Evolutionary conservation across 441 rosid species (phyloP).

Genomic region (Jatropha multifida): DNA sequence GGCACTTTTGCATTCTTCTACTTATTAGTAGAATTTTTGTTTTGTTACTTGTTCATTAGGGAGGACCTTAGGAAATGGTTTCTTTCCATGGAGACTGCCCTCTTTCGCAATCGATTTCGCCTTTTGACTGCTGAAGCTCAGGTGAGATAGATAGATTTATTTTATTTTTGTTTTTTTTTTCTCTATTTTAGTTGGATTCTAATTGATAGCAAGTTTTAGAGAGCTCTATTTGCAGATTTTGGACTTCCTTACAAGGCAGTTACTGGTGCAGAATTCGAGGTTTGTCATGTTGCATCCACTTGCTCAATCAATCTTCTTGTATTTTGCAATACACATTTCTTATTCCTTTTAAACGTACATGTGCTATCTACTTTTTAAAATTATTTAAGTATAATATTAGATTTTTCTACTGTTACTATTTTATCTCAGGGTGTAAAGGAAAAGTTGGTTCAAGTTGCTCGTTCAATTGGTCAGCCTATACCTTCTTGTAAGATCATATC

Average conservation of each 20-base stretch:
- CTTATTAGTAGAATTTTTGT: not conserved
- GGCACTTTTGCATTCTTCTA: not conserved
- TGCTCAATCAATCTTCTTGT: not conserved
- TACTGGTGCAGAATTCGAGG: constrained; percentile 77
- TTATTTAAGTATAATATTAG: not conserved
- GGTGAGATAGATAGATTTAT: constrained; percentile 36
- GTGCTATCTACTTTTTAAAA: not conserved
- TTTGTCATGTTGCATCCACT: constrained; percentile 19
- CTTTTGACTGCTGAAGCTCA: constrained; percentile 42
- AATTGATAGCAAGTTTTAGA: constrained; percentile 34
- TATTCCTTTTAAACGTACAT: not conserved
- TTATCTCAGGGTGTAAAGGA: constrained; percentile 63
- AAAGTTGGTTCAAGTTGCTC: constrained; percentile 67
- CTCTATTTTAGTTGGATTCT: constrained; percentile 7
- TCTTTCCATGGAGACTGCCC: constrained; percentile 81
- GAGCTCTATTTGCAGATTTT: constrained; percentile 62
- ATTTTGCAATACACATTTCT: not conserved
- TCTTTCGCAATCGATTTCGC: constrained; percentile 68
- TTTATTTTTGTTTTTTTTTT: not conserved
- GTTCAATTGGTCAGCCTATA: constrained; percentile 47
- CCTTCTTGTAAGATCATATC: constrained; percentile 45
- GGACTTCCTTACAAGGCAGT: constrained; percentile 72
- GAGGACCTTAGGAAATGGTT: constrained; percentile 97
- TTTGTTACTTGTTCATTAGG: constrained; percentile 30
- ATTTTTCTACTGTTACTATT: not conserved